Base-by-base conservation (phyloP, 345 rosid genomes). In the Angophora floribunda region DNA sequence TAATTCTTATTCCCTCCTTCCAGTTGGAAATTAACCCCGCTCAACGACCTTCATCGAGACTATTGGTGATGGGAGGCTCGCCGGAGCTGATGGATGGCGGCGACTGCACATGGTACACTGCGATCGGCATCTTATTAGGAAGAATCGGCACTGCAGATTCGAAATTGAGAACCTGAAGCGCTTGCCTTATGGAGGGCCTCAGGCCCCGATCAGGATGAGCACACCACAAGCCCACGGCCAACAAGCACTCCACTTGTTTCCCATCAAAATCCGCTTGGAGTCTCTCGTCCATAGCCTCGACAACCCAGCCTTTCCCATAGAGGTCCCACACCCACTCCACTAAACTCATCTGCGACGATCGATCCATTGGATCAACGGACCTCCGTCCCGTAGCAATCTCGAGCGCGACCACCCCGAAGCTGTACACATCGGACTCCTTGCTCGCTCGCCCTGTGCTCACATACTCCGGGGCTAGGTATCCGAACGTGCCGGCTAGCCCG, bases 11-110 rank as follows among this genome's bases (percentile, higher is more conserved):
- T 63, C 19, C 75, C 2, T 63, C 75, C 41, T 63, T 63, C 75
- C 75, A 63, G n/a, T 63, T n/a, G 36, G 13, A 63, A n/a, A n/a
- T n/a, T 63, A n/a, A 63, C 75, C 75, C 13, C 19, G 19, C 19
- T 90, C 30, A 93, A 50, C 93, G 93, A 63, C 93, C 93, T 47
- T 55, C 86, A 22, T 93, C 88, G 36, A 93, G 88, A 21, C 85
- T 84, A 3, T 87, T 82, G 63, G 78, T 86, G 17, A 67, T 22
- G 49, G 47, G 21, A 79, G 95, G 93, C 80, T 91, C 91, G 32
- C 88, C 84, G 28, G 93, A 93, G 90, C 90, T 89, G 3, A 85
- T 52, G 8, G 89, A 78, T 41, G 89, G 86, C 41, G 88, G 86
- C 61, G 92, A 63, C 41, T n/a, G 90, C 0, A 41, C 88, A 80